phyloP scores from a whole-genome alignment of 2,329 filamentous ascomycete species.

The Helotiales sp. region DNA sequence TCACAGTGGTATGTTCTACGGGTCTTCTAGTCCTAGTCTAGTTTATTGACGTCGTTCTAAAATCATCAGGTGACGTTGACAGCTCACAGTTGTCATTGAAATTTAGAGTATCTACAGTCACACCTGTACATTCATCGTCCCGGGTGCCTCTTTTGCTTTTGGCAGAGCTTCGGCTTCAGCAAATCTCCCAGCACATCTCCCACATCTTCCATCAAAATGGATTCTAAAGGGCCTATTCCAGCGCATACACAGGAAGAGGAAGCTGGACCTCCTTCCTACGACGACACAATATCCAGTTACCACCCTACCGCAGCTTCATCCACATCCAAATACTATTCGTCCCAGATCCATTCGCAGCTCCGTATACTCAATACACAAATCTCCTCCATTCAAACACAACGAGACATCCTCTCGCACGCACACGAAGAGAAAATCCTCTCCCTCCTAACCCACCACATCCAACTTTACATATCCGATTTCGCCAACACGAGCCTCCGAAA shows the following conservation, averaged over 20 bases:
- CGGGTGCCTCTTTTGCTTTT: background rate
- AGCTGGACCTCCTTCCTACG: slow-evolving; percentile 36
- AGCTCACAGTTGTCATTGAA: background rate
- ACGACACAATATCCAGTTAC: slow-evolving; percentile 28
- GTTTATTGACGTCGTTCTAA: background rate
- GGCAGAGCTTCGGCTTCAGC: background rate
- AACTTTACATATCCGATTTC: slow-evolving; percentile 38
- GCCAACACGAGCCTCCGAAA: slow-evolving; percentile 31
- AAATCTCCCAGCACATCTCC: background rate
- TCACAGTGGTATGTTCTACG: background rate
- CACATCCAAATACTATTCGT: slow-evolving; percentile 32
- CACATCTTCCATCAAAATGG: slow-evolving; percentile 29
- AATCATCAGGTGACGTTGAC: background rate
- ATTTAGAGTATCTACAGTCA: background rate
- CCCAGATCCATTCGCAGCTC: slow-evolving; percentile 38
- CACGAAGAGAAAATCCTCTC: slow-evolving; percentile 38
- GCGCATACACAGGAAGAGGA: slow-evolving; percentile 20
- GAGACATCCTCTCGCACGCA: slow-evolving; percentile 32
- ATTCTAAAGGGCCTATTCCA: slow-evolving; percentile 27
- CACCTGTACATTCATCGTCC: background rate
- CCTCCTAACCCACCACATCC: slow-evolving; percentile 37
- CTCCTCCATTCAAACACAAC: slow-evolving; percentile 31
- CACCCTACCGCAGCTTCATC: slow-evolving; percentile 6
- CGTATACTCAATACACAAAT: slow-evolving; percentile 33
- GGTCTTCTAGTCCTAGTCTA: background rate